These are phyloP conservation scores for Pseudogymnoascus sp. DNA, from an alignment of 2,329 filamentous ascomycete species.

Conservation along the genomic window DNA sequence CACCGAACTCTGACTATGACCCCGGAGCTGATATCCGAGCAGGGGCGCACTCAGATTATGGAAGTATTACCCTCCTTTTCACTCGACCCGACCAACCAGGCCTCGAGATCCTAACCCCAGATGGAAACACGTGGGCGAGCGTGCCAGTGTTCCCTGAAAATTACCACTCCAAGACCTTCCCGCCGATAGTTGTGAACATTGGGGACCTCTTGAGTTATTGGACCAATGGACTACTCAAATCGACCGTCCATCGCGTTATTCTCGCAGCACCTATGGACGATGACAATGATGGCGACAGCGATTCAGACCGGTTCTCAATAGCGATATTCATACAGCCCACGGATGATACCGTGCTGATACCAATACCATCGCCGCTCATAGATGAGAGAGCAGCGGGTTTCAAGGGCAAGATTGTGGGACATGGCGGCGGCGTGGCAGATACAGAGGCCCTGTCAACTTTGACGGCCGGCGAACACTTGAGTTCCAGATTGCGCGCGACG, in stretches of 20 bases:
- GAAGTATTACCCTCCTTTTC: constrained; percentile 67
- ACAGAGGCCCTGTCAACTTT: constrained; percentile 42
- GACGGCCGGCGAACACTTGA: constrained; percentile 56
- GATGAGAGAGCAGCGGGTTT: constrained; percentile 26
- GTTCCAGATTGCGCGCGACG: constrained; percentile 50
- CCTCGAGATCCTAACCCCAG: constrained; percentile 65
- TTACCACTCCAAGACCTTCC: constrained; percentile 38
- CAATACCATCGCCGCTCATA: constrained; percentile 54
- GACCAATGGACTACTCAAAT: constrained; percentile 81
- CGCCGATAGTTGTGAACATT: constrained; percentile 68
- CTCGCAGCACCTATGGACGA: constrained; percentile 49
- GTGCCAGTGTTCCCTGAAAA: constrained; percentile 58
- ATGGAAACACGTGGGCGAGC: constrained; percentile 46
- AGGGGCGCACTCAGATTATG: constrained; percentile 81
- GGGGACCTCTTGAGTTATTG: constrained; percentile 71
- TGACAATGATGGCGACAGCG: constrained; percentile 36
- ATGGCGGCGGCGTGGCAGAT: constrained; percentile 22
- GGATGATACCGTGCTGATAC: constrained; percentile 41
- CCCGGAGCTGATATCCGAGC: constrained; percentile 64
- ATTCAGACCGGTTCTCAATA: constrained; percentile 50
- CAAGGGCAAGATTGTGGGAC: not conserved
- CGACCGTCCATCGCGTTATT: constrained; percentile 81
- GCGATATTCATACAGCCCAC: constrained; percentile 62
- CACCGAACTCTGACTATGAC: constrained; percentile 34
- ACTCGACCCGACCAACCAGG: constrained; percentile 78